These are phyloP conservation scores for Lactarius evosmus DNA, from an alignment of 768 basidiomycete species.

Conservation along the genomic window DNA sequence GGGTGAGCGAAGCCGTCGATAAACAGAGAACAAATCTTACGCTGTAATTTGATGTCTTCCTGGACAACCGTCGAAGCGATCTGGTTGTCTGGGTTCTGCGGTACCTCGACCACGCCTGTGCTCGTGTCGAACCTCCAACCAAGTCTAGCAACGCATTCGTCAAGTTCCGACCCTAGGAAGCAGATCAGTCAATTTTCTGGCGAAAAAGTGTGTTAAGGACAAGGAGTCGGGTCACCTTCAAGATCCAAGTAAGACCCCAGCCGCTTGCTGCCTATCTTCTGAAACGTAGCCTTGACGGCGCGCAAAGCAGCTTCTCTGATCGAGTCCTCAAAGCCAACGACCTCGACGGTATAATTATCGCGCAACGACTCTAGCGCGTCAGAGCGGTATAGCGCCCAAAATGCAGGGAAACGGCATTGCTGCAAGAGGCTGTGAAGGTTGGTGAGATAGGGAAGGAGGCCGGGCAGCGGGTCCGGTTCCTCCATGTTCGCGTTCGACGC, in stretches of 20 bases:
- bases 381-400: constrained; percentile 76
- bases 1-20: constrained; percentile 17
- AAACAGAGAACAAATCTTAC: constrained; percentile 44
- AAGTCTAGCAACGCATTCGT: constrained; percentile 56
- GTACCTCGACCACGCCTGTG: constrained; percentile 59
- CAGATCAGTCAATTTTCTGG: background rate
- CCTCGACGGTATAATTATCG: constrained; percentile 85
- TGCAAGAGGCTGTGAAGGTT: constrained; percentile 66
- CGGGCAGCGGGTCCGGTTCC: constrained; percentile 77
- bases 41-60: constrained; percentile 76
- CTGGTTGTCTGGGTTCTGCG: constrained; percentile 84
- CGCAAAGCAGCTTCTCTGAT: constrained; percentile 73
- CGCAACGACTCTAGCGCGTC: constrained; percentile 66
- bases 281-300: constrained; percentile 77
- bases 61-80: constrained; percentile 83
- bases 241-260: constrained; percentile 71
- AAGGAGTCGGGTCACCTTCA: constrained; percentile 41
- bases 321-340: constrained; percentile 78
- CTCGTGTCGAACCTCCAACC: constrained; percentile 62
- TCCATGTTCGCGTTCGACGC: constrained; percentile 53
- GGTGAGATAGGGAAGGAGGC: constrained; percentile 65
- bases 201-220: background rate
- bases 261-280: constrained; percentile 62
- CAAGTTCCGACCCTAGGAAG: constrained; percentile 51
- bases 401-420: constrained; percentile 83